Conservation (phyloP, 2,329 filamentous ascomycete genomes). For the Penicillium polonicum region DNA sequence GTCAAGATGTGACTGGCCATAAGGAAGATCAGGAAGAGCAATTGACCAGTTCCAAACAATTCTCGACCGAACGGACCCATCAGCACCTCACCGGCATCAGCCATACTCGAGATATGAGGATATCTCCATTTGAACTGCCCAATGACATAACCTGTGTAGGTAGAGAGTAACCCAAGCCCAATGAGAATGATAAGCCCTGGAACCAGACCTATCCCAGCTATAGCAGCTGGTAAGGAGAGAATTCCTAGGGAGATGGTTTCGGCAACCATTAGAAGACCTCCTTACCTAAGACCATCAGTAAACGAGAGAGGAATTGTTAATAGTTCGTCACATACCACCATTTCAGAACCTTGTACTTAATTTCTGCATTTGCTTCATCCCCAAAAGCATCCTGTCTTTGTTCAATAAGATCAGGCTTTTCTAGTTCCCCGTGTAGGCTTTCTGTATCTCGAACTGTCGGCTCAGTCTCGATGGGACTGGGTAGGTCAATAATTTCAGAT, state of each 20-base stretch:
- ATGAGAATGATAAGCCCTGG: slow-evolving; percentile 54
- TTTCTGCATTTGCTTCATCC: not conserved
- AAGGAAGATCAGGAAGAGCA: too few species aligned
- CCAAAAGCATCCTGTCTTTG: not conserved
- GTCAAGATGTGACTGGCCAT: too few species aligned
- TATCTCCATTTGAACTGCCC: too few species aligned
- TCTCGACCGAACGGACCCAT: too few species aligned
- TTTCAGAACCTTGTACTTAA: not conserved
- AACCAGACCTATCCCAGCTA: slow-evolving; percentile 53
- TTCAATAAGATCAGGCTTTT: not conserved
- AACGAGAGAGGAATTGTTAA: not conserved
- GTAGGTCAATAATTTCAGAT: not conserved
- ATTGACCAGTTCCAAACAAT: too few species aligned
- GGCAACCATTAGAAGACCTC: slow-evolving; percentile 51
- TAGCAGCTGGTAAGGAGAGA: slow-evolving; percentile 52
- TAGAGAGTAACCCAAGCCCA: slow-evolving; percentile 52
- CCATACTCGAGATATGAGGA: too few species aligned
- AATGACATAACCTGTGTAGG: slow-evolving; percentile 11
- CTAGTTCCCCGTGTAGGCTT: not conserved
- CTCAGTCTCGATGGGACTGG: not conserved
- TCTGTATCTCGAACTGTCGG: not conserved
- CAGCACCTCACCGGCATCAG: too few species aligned
- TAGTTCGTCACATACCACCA: not conserved
- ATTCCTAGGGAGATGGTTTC: slow-evolving; percentile 58
- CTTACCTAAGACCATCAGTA: not conserved